Evolutionary conservation across 768 basidiomycete species (phyloP).

Genomic region (Tulasnella sp.): DNA sequence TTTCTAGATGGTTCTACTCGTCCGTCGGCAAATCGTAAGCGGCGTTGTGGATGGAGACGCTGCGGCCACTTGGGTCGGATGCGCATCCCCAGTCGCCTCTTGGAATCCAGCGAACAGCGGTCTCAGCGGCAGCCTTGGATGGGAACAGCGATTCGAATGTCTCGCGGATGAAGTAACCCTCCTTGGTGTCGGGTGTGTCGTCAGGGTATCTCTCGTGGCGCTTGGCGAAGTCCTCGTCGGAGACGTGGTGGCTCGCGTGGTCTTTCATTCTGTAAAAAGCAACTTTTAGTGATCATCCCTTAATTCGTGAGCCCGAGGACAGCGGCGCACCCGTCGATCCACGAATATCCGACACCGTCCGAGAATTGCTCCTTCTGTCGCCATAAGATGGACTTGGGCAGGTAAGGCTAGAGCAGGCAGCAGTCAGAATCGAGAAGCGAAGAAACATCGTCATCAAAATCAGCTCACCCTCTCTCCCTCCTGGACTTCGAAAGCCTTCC

Average conservation of each 20-base stretch:
- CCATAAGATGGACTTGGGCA: constrained; percentile 94
- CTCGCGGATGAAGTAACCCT: constrained; percentile 91
- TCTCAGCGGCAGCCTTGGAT: constrained; percentile 78
- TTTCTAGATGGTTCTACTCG: neutral
- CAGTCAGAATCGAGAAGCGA: neutral
- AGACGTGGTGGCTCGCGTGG: constrained; percentile 71
- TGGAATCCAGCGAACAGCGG: constrained; percentile 95
- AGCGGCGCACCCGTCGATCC: constrained; percentile 84
- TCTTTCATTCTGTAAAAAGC: constrained; percentile 74
- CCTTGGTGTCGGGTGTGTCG: constrained; percentile 92
- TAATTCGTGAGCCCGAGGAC: neutral
- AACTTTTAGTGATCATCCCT: neutral
- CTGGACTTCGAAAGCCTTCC: constrained; percentile 93
- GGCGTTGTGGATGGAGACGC: constrained; percentile 93
- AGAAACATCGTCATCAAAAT: neutral
- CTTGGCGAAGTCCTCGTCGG: constrained; percentile 79
- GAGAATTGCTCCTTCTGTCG: constrained; percentile 99
- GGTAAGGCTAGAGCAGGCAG: constrained; percentile 67
- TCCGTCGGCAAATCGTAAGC: constrained; percentile 61
- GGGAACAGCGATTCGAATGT: constrained; percentile 91
- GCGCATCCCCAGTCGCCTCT: constrained; percentile 97
- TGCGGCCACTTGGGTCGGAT: constrained; percentile 91
- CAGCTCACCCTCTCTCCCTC: constrained; percentile 60
- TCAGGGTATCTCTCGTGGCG: constrained; percentile 73
- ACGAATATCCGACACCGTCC: constrained; percentile 97